phyloP scores from a whole-genome alignment of 768 basidiomycete species.

The Mycena epipterygia region DNA sequence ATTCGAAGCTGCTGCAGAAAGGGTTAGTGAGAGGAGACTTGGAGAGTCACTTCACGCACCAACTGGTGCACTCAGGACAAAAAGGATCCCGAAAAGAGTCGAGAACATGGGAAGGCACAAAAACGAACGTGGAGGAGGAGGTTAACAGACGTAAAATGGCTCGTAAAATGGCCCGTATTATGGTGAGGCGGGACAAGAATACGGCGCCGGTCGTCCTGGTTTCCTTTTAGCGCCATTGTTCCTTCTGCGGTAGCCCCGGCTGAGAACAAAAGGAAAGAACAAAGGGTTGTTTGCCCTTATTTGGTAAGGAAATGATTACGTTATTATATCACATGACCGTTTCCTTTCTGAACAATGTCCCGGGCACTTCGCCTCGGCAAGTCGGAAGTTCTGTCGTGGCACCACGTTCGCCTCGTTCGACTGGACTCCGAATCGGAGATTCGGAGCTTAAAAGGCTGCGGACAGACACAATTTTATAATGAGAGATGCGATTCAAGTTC shows the following conservation, averaged over 20 bases:
- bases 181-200: background rate
- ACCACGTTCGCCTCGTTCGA: no score
- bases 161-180: constrained; percentile 20
- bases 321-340: no score
- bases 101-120: constrained; percentile 47
- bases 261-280: background rate
- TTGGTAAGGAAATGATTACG: background rate
- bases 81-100: constrained; percentile 48
- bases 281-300: background rate
- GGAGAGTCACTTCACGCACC: constrained; percentile 45
- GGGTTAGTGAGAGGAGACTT: background rate
- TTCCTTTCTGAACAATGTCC: no score
- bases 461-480: no score
- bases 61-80: constrained; percentile 50
- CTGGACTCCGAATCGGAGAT: no score
- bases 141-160: constrained; percentile 18
- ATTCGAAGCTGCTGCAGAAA: constrained; percentile 21
- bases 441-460: no score
- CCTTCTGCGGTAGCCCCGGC: background rate
- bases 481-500: no score
- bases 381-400: no score
- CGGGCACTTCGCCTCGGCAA: no score
- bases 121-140: constrained; percentile 31
- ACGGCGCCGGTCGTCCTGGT: background rate
- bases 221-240: background rate